phyloP scores from a whole-genome alignment of 495 filamentous ascomycete species.

The Annulohypoxylon stygium region DNA sequence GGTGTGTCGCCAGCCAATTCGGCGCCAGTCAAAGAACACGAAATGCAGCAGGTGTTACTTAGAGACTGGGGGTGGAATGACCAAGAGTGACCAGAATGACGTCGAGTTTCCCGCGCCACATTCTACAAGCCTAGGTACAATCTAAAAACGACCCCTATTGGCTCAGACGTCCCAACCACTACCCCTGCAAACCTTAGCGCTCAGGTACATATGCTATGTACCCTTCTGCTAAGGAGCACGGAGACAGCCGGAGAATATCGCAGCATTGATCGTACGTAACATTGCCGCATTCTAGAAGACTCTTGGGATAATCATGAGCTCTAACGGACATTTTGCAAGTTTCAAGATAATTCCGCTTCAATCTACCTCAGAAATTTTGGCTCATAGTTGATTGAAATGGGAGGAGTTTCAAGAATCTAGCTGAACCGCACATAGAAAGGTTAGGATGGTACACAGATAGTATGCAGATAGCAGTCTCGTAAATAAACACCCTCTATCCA shows the following conservation, averaged over 20 bases:
- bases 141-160: conserved; percentile 2
- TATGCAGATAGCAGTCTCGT: background rate
- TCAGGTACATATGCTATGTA: conserved; percentile 3
- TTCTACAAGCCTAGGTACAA: conserved; percentile 3
- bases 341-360: background rate
- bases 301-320: conserved; percentile 8
- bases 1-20: conserved; percentile 27
- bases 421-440: background rate
- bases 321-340: background rate
- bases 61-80: conserved; percentile 9
- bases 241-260: conserved; percentile 16
- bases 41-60: background rate
- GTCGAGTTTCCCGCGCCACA: conserved; percentile 29
- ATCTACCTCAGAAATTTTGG: background rate
- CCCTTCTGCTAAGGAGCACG: background rate
- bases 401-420: background rate
- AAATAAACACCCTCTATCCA: background rate
- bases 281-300: conserved; percentile 25
- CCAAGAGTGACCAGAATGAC: conserved; percentile 31
- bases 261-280: background rate
- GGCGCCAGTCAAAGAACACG: conserved; percentile 14
- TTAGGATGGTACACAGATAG: background rate
- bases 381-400: background rate
- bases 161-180: background rate
- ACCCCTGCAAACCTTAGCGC: conserved; percentile 3